These are phyloP conservation scores for Zopfia rhizophila DNA, from an alignment of 2,329 filamentous ascomycete genomes.

Conservation along the genomic window DNA sequence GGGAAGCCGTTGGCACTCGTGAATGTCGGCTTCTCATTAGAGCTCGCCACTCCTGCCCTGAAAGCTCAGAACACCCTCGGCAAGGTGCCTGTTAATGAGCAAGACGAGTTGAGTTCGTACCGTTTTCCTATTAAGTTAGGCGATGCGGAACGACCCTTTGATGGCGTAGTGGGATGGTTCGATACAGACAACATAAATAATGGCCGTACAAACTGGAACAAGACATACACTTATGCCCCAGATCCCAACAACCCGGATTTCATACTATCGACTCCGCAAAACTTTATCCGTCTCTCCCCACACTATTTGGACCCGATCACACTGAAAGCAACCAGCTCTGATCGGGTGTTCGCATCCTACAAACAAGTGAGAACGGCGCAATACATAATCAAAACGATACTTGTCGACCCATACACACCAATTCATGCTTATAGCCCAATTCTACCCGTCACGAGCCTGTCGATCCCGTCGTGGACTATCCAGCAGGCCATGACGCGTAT, in stretches of 20 bases:
- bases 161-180: conserved; percentile 57
- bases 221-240: not conserved
- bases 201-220: too few species aligned
- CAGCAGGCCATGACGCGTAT: conserved; percentile 51
- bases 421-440: conserved; percentile 50
- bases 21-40: conserved; percentile 53
- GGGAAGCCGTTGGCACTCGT: conserved; percentile 57
- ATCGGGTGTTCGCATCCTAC: conserved; percentile 13
- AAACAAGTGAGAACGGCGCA: too few species aligned
- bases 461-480: conserved; percentile 52
- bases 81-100: conserved; percentile 21
- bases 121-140: conserved; percentile 53
- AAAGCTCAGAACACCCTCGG: too few species aligned
- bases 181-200: too few species aligned
- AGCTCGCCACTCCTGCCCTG: conserved; percentile 46
- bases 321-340: not conserved
- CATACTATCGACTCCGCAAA: too few species aligned
- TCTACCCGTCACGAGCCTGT: conserved; percentile 40
- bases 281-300: too few species aligned
- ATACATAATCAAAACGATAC: too few species aligned
- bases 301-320: too few species aligned
- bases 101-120: conserved; percentile 31
- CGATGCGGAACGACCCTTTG: conserved; percentile 43
- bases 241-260: too few species aligned
- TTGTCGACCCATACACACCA: conserved; percentile 53